Percentiles rank a stretch among this genome's conserved stretches.
These are phyloP conservation scores for Echites panduratus DNA, from an alignment of 257 asterid species.

Conservation along the genomic window DNA sequence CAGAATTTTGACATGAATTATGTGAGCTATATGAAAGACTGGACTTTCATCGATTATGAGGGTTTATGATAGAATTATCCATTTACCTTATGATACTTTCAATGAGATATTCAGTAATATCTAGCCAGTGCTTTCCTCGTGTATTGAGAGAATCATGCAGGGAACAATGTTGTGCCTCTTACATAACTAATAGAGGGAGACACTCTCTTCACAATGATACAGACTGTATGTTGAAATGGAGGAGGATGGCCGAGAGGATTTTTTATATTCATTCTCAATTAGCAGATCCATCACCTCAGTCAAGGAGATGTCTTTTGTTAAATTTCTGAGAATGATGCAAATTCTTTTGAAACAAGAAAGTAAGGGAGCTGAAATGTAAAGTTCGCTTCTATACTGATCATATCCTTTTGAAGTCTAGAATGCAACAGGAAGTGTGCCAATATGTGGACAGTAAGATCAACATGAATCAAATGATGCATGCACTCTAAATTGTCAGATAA, in stretches of 20 bases:
- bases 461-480: not conserved
- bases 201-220: not conserved
- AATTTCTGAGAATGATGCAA: not conserved
- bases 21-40: not conserved
- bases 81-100: not conserved
- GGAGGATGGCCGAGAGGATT: not conserved
- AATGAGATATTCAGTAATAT: not conserved
- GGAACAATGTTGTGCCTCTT: not conserved
- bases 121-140: not conserved
- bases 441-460: not conserved
- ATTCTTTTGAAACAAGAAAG: not conserved
- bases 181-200: not conserved
- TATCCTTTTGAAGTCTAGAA: not conserved
- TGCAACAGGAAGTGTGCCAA: not conserved
- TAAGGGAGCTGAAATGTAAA: not conserved
- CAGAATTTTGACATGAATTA: not conserved
- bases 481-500: not conserved
- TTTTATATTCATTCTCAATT: not conserved
- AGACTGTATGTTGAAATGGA: not conserved
- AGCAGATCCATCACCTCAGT: not conserved
- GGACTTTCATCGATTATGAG: not conserved
- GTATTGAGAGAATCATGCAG: not conserved
- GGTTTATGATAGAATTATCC: not conserved
- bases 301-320: conserved; percentile 1
- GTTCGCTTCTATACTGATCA: not conserved